Evolutionary conservation across 164 flowering plant species (phyloP).

Genomic region (Warburgia ugandensis): DNA sequence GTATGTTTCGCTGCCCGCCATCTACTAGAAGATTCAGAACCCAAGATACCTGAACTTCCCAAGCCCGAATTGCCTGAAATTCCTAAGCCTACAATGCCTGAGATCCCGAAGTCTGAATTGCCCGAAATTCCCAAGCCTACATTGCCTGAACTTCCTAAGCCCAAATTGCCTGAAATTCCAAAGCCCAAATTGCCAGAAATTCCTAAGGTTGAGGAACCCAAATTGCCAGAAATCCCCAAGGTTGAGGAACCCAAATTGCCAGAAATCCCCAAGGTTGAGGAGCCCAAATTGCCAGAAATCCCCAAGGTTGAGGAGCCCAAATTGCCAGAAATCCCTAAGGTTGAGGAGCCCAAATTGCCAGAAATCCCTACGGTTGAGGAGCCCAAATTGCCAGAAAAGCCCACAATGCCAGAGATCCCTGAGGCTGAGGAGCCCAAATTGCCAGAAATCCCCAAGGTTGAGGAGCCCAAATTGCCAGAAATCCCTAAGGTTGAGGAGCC

Average conservation of each 20-base stretch:
- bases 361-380: neutral
- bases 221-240: neutral
- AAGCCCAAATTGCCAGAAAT: too few species aligned
- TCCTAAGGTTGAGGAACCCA: too few species aligned
- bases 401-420: neutral
- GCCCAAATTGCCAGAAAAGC: neutral
- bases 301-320: neutral
- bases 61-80: neutral
- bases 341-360: neutral
- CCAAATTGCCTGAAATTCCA: too few species aligned
- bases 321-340: too few species aligned
- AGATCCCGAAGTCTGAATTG: conserved; percentile 1
- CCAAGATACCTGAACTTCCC: neutral
- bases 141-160: too few species aligned
- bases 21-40: neutral
- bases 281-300: too few species aligned
- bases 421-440: too few species aligned
- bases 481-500: neutral
- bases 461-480: neutral
- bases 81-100: too few species aligned
- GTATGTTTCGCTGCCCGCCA: neutral
- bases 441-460: neutral
- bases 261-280: neutral
- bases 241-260: too few species aligned
- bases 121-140: too few species aligned